phyloP scores from a whole-genome alignment of 139 green algal species.

The Closterium sp. region DNA sequence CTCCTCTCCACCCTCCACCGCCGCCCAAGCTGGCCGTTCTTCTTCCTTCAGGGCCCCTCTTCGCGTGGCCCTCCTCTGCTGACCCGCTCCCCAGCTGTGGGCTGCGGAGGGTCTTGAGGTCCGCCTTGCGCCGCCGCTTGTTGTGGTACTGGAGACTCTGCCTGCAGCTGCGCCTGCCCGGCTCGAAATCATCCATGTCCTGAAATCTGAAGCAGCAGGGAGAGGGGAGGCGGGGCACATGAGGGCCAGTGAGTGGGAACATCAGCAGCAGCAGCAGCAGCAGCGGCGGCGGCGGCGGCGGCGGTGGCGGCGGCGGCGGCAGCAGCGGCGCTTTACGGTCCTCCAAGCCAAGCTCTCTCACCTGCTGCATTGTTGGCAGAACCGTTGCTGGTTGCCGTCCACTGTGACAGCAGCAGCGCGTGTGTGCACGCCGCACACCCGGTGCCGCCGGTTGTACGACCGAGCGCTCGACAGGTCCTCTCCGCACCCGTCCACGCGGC shows the following conservation, averaged over 20 bases:
- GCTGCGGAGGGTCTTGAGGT: background rate
- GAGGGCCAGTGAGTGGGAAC: background rate
- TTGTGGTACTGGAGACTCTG: background rate
- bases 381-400: constrained; percentile 23
- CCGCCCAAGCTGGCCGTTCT: background rate
- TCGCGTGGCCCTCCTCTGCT: background rate
- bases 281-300: too few species aligned
- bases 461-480: constrained; percentile 7
- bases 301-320: too few species aligned
- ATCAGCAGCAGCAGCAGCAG: background rate
- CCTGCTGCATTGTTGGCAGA: constrained; percentile 52
- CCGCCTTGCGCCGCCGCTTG: background rate
- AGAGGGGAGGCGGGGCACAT: background rate
- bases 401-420: background rate
- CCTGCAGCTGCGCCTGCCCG: background rate
- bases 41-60: background rate
- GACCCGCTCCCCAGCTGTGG: background rate
- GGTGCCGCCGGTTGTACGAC: constrained; percentile 19
- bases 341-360: background rate
- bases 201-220: background rate
- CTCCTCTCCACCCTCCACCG: background rate
- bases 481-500: constrained; percentile 22
- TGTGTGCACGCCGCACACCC: constrained; percentile 35
- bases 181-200: background rate
- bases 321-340: background rate